Base-by-base conservation (phyloP, 1,139 yeast genomes). In the Meyerozyma athensensis region DNA sequence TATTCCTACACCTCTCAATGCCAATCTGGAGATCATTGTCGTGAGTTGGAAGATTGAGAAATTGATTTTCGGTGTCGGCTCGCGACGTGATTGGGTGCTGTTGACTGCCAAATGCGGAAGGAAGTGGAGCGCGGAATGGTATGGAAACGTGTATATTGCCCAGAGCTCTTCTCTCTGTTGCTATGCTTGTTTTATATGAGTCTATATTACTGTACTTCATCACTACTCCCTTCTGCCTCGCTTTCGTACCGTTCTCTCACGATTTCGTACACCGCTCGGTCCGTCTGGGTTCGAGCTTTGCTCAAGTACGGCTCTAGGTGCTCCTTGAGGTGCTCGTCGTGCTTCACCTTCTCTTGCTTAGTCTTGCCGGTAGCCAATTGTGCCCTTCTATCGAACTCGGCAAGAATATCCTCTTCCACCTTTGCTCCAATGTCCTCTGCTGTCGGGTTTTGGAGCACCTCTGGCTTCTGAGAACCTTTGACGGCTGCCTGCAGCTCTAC, bases 11-110 rank as follows among this genome's bases (percentile, higher is more conserved):
- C 65, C 67, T 61, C 68, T 69, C 53, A 68, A 58, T 53, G 72
- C 72, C 56, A 68, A 59, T 65, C 70, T 69, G 59, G 63, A 65
- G 53, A 70, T 60, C 64, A 68, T 63, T 53, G 73, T 39, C 33
- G 36, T 36, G 37, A 37, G 32, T 40, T 38, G 36, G 40, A 24
- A 34, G 46, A 40, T 38, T 44, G 51, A 40, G 44, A 35, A 30
- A 23, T 24, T 26, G 30, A 31, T 21, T 37, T 39, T 43, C 52
- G 54, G 50, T 42, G 43, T 43, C 52, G 53, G 52, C 45, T 44
- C 35, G 49, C 51, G 52, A 42, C 63, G 48, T 63, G 63, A 65
- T 68, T 68, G 73, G 74, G 53, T 50, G 56, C 46, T 37, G 48
- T 54, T 26, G 70, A 62, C 56, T 65, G 41, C 69, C 67, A 34